A percentile compares a stretch with the other conserved stretches of the same genome.
Evolutionary conservation across 768 basidiomycete species (phyloP).

Genomic region (Goffeauzyma gilvescens): DNA sequence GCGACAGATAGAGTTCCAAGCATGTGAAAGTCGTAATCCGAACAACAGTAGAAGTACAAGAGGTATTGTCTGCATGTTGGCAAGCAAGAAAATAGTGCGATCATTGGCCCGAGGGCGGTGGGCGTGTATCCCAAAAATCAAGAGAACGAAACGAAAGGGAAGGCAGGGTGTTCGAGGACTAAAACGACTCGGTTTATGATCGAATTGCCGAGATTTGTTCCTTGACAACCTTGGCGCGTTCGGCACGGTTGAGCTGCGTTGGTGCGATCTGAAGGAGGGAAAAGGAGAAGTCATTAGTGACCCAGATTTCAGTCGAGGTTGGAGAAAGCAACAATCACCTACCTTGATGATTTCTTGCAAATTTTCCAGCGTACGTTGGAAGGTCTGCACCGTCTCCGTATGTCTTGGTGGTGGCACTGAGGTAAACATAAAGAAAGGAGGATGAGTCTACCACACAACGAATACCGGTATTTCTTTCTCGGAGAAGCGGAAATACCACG

Average conservation of each 20-base stretch:
- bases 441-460: neutral
- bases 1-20: no score
- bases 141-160: no score
- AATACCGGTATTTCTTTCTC: slow-evolving; percentile 3
- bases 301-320: neutral
- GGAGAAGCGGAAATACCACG: no score
- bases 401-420: slow-evolving; percentile 7
- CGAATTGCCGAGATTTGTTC: no score
- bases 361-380: slow-evolving; percentile 9
- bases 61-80: no score
- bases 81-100: no score
- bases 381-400: slow-evolving; percentile 4
- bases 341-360: slow-evolving; percentile 10
- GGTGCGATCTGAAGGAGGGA: neutral
- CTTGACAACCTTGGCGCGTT: slow-evolving; percentile 10
- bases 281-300: neutral
- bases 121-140: no score
- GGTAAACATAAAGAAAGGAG: slow-evolving; percentile 5
- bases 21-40: no score
- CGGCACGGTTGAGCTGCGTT: slow-evolving; percentile 5
- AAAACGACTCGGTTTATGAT: no score
- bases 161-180: no score
- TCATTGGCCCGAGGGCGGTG: no score
- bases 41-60: no score
- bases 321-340: slow-evolving; percentile 4